Evolutionary conservation across 495 filamentous ascomycete genomes (phyloP), one percentile per base, ranked within the genome.

Genomic region (Penicillium silybi): DNA sequence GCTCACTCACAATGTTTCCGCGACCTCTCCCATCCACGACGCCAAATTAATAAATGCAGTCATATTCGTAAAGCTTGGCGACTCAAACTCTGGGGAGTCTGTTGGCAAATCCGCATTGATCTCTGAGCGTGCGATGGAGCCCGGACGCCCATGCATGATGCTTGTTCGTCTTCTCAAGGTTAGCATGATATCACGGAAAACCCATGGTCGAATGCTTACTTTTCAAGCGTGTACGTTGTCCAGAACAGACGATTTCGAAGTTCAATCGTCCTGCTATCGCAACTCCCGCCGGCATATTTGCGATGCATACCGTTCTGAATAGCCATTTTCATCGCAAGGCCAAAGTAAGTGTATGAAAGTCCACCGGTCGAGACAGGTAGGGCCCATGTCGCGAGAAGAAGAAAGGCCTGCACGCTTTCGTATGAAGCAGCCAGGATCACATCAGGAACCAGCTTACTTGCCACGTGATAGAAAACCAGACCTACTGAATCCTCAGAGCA

Each of bases 241-340:
- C 74, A 78, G 49, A 76, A 78, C 1, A 78, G 60, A 3, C 74
- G 64, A 50, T 78, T 78, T 10, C 74, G 54, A 4, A 72, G 52
- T 53, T 78, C 74, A 6, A 71, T 53, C 49, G 65, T 73, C 26
- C 63, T 58, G 16, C 57, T 38, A 39, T 67, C 66, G 18, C 72
- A 55, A 0, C 69, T 66, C 19, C 68, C 62, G 4, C 68, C 74
- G 4, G 59, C 49, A 42, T 75, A 75, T 39, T 64, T 70, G n/a
- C 74, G 63, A 48, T 78, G 74, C 74, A 78, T 78, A 7, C 74
- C 74, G 50, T 78, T 78, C 40, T 76, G 74, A 26, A 78, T 75
- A 0, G 73, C 74, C 66, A 78, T 70, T 46, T 78, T 78, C 22
- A 78, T 61, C 1, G 73, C 70, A 23, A 78, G 50, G 0, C 71